Evolutionary conservation across 2,329 filamentous ascomycete genomes (phyloP), one percentile per base, ranked within the genome.

Genomic region (Aspergillus caelatus): DNA sequence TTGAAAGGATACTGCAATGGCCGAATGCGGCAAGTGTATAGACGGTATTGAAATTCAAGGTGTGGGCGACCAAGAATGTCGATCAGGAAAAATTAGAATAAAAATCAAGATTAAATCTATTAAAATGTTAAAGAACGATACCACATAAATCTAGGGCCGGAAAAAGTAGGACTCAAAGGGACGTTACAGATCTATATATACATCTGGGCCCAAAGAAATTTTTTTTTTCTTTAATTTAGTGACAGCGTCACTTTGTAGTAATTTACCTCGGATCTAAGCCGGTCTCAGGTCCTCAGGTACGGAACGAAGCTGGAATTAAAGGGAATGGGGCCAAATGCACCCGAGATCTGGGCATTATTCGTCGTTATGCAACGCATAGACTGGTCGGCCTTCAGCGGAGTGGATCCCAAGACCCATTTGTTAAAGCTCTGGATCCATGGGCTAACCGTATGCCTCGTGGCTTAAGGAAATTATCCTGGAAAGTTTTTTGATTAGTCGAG

Each of bases 301-400:
- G 32, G 36, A 28, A 23, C 52, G 10, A 36, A 36, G 30, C 39
- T 28, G 54, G 39, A 48, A 21, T 26, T 10, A 56, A 39, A 57
- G 46, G 41, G 48, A 56, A 39, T 21, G 32, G 61, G 55, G 56
- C 41, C 30, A 55, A 48, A 28, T 60, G 32, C 55, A 48, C 58
- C 63, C 61, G 54, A 63, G 32, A 58, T 57, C 45, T 34, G 41
- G 12, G 55, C 60, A 64, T 66, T 62, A 61, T 52, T 28, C 34
- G 36, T 23, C 39, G 39, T 65, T 68, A 66, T 68, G 64, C 64
- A 62, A 21, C 34, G 53, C 55, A 65, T 58, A 58, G 21, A 30
- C 21, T 58, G 52, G 50, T 60, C 62, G 57, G 63, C 23, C 43
- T 62, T 45, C 23, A 57, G 52, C 61, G 59, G 64, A 46, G 65